phyloP scores from a whole-genome alignment of 208 protist genomes.

The Leishmania gerbilli region DNA sequence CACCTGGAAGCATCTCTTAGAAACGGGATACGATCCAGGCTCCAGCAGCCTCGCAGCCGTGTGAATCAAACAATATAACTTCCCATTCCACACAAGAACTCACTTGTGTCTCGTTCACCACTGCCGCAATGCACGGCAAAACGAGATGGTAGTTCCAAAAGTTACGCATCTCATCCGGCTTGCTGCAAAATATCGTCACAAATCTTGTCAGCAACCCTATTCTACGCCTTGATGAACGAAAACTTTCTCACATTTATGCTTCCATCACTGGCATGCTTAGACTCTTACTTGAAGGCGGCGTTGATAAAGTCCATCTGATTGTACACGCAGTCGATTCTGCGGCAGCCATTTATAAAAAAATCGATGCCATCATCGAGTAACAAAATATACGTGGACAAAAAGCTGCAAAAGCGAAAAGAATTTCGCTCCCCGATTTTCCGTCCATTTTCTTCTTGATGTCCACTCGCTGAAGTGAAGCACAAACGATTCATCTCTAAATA shows the following conservation, averaged over 20 bases:
- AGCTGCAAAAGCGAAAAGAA: too few species aligned
- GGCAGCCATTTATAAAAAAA: too few species aligned
- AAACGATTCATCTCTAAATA: too few species aligned
- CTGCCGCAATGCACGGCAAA: slow-evolving; percentile 28
- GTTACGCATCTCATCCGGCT: slow-evolving; percentile 23
- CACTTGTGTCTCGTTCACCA: slow-evolving; percentile 30
- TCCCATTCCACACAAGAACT: background rate
- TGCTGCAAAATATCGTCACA: slow-evolving; percentile 26
- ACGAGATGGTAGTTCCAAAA: slow-evolving; percentile 28
- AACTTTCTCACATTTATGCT: slow-evolving; percentile 25
- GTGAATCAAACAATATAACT: slow-evolving; percentile 28
- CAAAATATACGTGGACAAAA: too few species aligned
- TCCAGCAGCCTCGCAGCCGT: slow-evolving; percentile 13
- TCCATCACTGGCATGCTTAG: slow-evolving; percentile 18
- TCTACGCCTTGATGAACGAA: slow-evolving; percentile 27
- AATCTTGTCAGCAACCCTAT: slow-evolving; percentile 31
- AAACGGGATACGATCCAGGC: slow-evolving; percentile 18
- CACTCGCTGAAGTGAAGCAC: too few species aligned
- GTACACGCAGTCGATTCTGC: too few species aligned
- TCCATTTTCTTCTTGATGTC: too few species aligned
- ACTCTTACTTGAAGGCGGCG: slow-evolving; percentile 6
- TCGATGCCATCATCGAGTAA: too few species aligned
- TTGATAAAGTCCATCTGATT: too few species aligned
- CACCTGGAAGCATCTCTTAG: slow-evolving; percentile 25
- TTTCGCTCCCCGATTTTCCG: too few species aligned